These are phyloP conservation scores for Alternaria solani DNA, from an alignment of 2,329 filamentous ascomycete genomes.

Conservation along the genomic window DNA sequence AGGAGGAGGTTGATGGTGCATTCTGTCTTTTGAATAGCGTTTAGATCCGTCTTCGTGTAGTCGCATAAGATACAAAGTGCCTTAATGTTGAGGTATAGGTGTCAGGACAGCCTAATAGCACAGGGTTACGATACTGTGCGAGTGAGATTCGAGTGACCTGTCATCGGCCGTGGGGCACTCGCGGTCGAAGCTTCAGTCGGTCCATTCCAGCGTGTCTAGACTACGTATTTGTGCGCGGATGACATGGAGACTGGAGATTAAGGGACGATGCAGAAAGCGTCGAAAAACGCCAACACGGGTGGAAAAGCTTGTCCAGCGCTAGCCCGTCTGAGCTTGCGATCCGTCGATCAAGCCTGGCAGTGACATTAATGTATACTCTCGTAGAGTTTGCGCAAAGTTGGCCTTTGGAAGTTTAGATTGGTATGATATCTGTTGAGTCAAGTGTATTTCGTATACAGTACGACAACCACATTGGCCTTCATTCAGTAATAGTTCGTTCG, in stretches of 20 bases:
- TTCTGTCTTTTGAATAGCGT: not conserved
- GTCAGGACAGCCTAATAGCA: too few species aligned
- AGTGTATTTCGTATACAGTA: not conserved
- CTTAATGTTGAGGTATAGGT: not conserved
- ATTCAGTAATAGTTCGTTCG: too few species aligned
- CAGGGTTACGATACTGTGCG: not conserved
- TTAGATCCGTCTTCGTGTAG: not conserved
- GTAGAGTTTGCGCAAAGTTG: not conserved
- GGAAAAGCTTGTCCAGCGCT: constrained; percentile 6
- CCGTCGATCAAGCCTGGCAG: not conserved
- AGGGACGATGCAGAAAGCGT: constrained; percentile 1
- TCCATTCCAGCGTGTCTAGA: not conserved
- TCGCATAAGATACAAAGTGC: not conserved
- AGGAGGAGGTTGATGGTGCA: constrained; percentile 1
- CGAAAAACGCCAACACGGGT: not conserved
- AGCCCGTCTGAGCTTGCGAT: not conserved
- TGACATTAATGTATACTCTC: not conserved
- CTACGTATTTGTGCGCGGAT: not conserved
- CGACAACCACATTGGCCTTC: too few species aligned
- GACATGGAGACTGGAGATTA: not conserved
- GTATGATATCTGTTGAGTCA: not conserved
- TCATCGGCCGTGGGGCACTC: not conserved
- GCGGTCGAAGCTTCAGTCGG: not conserved
- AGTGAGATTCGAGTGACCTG: not conserved
- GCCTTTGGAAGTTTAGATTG: not conserved